Conservation (phyloP, 345 rosid species). For the Gossypium longicalyx region DNA sequence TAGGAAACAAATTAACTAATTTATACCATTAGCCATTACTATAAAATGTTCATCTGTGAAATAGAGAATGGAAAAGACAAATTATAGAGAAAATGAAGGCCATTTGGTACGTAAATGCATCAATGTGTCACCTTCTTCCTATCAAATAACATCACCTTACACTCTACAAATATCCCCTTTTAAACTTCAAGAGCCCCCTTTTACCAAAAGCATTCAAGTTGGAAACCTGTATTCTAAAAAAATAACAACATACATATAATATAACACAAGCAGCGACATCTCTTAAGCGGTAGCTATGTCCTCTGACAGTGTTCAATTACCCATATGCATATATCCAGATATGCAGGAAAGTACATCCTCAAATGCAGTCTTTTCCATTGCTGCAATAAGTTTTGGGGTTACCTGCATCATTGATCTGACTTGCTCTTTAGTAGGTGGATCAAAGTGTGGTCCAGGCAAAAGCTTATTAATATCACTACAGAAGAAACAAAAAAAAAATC, state of each 20-base stretch:
- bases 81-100: no score
- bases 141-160: not conserved
- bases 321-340: not conserved
- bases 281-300: not conserved
- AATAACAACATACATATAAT: not conserved
- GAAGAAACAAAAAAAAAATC: not conserved
- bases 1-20: not conserved
- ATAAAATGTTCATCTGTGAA: no score
- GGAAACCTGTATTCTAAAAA: not conserved
- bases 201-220: not conserved
- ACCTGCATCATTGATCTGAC: slow-evolving; percentile 62
- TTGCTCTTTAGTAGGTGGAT: slow-evolving; percentile 77
- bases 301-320: not conserved
- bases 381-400: not conserved
- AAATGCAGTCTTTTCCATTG: not conserved
- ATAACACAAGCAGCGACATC: not conserved
- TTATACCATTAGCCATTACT: not conserved
- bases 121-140: not conserved
- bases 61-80: not conserved
- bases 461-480: slow-evolving; percentile 79
- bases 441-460: slow-evolving; percentile 94
- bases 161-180: not conserved
- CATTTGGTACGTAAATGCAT: not conserved
- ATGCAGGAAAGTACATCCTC: not conserved
- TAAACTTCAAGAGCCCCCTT: not conserved